Evolutionary conservation across 768 basidiomycete genomes (phyloP), one percentile per base, ranked within the genome.

Genomic region (Melanogaster broomeanus): DNA sequence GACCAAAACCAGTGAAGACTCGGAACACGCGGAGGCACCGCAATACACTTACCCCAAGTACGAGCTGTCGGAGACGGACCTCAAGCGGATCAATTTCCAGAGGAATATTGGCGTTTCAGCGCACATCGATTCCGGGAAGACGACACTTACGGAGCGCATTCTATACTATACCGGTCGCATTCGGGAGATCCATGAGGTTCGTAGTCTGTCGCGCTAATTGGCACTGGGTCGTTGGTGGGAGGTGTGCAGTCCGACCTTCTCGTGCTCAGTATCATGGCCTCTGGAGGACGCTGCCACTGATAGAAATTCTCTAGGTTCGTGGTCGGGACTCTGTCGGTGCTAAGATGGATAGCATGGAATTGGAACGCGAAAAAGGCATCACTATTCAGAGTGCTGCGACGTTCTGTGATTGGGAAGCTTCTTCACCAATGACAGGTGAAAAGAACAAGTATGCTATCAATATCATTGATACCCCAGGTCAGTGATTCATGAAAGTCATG

Each of bases 291-390:
- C 49, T 45, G 35, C 38, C 35, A 3, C 38, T 45, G 15, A 52
- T 21, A 39, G 39, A 7, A 15, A 15, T 12, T 16, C 15, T 35
- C 12, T 61, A 92, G 90, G 92, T 96, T 54, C 81, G 97, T 53
- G 97, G 97, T 39, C 82, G 90, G 48, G 97, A 99, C 69, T 85
- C 87, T 25, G 94, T 98, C 18, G 97, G 97, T 46, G 97, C 97
- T 8, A 99, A 99, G 77, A 99, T 99, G 97, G 97, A 99, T 71
- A 92, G 88, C 60, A 99, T 99, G 97, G 97, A 99, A 57, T 77
- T 99, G 4, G 97, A 99, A 69, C 80, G 96, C 42, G 97, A 98
- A 72, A 98, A 99, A 74, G 97, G 97, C 34, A 99, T 99, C 62
- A 99, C 97, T 30, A 99, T 99, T 56, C 97, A 99, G 72, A 94